Evolutionary conservation across 345 rosid species (phyloP), one percentile per base, ranked within the genome.

Genomic region (Erodium maritimum): DNA sequence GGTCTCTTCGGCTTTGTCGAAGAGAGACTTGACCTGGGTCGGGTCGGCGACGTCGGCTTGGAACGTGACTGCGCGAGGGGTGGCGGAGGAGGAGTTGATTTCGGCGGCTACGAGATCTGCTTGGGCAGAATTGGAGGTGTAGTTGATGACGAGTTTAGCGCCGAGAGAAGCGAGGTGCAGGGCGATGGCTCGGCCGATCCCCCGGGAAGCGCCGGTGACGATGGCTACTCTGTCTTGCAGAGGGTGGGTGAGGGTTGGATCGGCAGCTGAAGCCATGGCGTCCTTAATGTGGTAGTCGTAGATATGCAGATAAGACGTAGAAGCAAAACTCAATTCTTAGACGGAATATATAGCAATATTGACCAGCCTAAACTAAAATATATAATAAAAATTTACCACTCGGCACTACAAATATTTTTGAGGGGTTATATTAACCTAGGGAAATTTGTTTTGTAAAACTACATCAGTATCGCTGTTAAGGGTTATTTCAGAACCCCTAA

Each of bases 181-280:
- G 0, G 58, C 68, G 6, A 57, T 50, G 20, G 62, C 61, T 10
- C 3, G 20, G 45, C 68, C 57, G 0, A 64, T 57, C 21, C 67
- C 67, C 4, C 56, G 56, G 51, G 67, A 64, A 0, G 67, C 56
- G 19, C 62, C 62, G 0, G 68, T 57, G 29, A 57, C 60, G 25
- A 65, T 65, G 56, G 62, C 61, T 17, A 21, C 61, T 52, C 62
- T 50, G 50, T 50, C 57, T 9, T 16, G 2, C 34, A 57, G 68
- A 0, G 58, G 57, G 24, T 19, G 57, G 14, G 60, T 0, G 1
- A 21, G 17, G 0, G 55, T 22, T 11, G 16, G 5, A 0, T 34
- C 5, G 34, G 63, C 54, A n/a, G n/a, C n/a, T n/a, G n/a, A n/a
- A n/a, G n/a, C 37, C 37, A 29, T 29, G 37, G 37, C 4, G 37